Evolutionary conservation across 2,329 filamentous ascomycete species (phyloP).

Genomic region (Stemphylium beticola): DNA sequence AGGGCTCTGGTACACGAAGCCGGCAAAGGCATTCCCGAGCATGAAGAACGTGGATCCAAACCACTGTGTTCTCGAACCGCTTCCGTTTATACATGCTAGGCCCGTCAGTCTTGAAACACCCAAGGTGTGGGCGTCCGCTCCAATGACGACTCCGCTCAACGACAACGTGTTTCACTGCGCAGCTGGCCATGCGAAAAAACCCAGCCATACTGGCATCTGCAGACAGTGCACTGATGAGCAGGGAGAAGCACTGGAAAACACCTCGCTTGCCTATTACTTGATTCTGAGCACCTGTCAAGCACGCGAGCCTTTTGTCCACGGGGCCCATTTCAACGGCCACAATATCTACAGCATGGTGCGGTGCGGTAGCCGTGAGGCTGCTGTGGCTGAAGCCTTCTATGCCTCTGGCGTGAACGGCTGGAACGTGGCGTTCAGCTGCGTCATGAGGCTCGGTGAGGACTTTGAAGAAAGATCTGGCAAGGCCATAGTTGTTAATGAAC

Average conservation of each 20-base stretch:
- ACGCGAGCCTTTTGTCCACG: slow-evolving; percentile 17
- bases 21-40: slow-evolving; percentile 18
- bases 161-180: slow-evolving; percentile 38
- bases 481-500: slow-evolving; percentile 27
- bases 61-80: slow-evolving; percentile 15
- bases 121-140: slow-evolving; percentile 38
- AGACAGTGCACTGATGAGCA: slow-evolving; percentile 36
- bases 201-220: slow-evolving; percentile 24
- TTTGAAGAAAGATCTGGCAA: no score
- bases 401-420: no score
- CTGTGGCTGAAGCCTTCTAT: slow-evolving; percentile 34
- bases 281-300: slow-evolving; percentile 35
- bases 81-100: slow-evolving; percentile 17
- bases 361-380: slow-evolving; percentile 43
- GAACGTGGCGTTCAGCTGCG: no score
- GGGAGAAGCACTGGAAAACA: no score
- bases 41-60: slow-evolving; percentile 5
- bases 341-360: slow-evolving; percentile 40
- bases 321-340: slow-evolving; percentile 20
- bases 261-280: slow-evolving; percentile 36
- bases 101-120: slow-evolving; percentile 32
- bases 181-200: slow-evolving; percentile 20
- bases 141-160: slow-evolving; percentile 37
- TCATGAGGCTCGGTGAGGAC: no score
- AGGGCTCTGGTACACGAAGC: slow-evolving; percentile 42